These are phyloP conservation scores for Rugosomyces carneus DNA, from an alignment of 1,284 basidiomycete species.

Conservation along the genomic window DNA sequence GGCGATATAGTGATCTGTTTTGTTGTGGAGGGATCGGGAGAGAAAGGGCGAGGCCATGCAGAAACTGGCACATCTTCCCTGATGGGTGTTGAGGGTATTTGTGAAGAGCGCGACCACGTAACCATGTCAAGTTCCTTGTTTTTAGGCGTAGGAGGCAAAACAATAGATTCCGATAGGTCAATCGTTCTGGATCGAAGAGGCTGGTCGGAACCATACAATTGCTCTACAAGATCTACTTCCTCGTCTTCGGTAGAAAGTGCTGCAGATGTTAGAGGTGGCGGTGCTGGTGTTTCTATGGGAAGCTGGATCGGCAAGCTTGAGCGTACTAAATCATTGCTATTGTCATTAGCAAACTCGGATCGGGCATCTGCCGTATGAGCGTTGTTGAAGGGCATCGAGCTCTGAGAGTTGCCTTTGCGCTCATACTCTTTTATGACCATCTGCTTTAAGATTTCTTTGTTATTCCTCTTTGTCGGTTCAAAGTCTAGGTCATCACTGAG, in stretches of 20 bases:
- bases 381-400: conserved; percentile 40
- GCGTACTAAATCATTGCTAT: conserved; percentile 19
- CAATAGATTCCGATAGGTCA: conserved; percentile 76
- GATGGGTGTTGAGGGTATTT: conserved; percentile 43
- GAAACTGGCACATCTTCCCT: conserved; percentile 20
- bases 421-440: conserved; percentile 73
- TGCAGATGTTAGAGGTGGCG: conserved; percentile 22
- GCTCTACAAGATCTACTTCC: conserved; percentile 93
- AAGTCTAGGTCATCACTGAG: conserved; percentile 91
- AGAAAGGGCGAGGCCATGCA: conserved; percentile 11
- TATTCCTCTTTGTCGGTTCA: conserved; percentile 79
- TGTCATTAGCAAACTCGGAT: conserved; percentile 15
- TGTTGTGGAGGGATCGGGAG: conserved; percentile 9
- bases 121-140: conserved; percentile 85
- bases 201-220: conserved; percentile 78
- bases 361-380: conserved; percentile 20
- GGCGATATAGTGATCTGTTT: conserved; percentile 2
- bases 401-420: conserved; percentile 47
- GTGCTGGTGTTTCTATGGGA: conserved; percentile 18
- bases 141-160: conserved; percentile 76
- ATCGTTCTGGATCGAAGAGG: conserved; percentile 64
- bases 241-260: conserved; percentile 50
- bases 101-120: conserved; percentile 69
- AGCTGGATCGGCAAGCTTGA: conserved; percentile 14
- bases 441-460: conserved; percentile 82